Conservation (phyloP, 1,284 basidiomycete genomes). For the Rhodotorula sp. region DNA sequence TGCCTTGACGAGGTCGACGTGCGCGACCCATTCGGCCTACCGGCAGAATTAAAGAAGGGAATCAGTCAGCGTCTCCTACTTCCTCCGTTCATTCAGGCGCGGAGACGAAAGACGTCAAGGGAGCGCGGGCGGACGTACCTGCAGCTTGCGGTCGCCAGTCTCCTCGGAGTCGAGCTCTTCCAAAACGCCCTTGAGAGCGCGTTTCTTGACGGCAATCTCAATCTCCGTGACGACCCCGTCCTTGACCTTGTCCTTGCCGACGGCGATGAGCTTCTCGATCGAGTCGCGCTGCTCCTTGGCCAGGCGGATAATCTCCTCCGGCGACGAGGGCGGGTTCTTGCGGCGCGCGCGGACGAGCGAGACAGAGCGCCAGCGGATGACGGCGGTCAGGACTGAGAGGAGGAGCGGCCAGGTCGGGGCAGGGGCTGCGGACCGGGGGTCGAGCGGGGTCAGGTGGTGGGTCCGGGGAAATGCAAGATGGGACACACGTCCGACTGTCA, state of each 20-base stretch:
- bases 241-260: not conserved
- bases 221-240: not conserved
- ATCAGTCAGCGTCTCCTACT: not conserved
- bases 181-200: not conserved
- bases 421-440: not conserved
- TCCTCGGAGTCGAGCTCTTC: not conserved
- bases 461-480: too few species aligned
- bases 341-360: not conserved
- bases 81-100: too few species aligned
- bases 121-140: not conserved
- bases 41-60: not conserved
- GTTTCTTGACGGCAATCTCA: not conserved
- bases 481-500: constrained; percentile 1
- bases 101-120: not conserved
- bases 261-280: not conserved
- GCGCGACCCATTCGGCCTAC: not conserved
- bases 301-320: not conserved
- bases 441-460: not conserved
- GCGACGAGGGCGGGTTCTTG: not conserved
- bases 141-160: not conserved
- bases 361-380: not conserved
- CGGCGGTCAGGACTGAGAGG: constrained; percentile 3
- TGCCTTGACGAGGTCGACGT: not conserved
- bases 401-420: not conserved
- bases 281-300: not conserved